These are phyloP conservation scores for Beauveria australis DNA, from an alignment of 2,329 filamentous ascomycete species.

Conservation along the genomic window DNA sequence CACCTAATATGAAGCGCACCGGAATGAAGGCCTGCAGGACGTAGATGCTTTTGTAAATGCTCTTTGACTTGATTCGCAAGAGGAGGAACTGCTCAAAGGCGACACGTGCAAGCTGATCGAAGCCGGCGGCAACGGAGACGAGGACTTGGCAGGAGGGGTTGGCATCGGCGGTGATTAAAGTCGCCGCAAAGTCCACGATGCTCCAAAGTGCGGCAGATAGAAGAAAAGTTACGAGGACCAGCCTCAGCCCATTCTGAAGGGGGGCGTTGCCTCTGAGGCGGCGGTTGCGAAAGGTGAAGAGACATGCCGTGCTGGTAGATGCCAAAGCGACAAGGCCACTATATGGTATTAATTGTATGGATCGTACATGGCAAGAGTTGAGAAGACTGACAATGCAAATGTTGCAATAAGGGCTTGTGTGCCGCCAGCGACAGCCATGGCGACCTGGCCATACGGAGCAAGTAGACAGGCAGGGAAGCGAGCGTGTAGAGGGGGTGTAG, in stretches of 20 bases:
- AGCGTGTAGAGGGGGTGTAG: conserved; percentile 22
- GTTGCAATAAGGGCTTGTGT: conserved; percentile 43
- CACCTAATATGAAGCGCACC: conserved; percentile 43
- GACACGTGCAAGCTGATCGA: conserved; percentile 49
- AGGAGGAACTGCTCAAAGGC: conserved; percentile 46
- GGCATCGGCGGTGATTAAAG: conserved; percentile 29
- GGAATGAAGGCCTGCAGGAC: conserved; percentile 39
- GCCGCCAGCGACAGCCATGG: conserved; percentile 38
- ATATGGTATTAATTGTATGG: not conserved
- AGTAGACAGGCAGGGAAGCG: conserved; percentile 8
- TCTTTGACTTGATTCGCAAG: conserved; percentile 38
- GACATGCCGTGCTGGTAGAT: conserved; percentile 37
- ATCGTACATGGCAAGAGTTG: not conserved
- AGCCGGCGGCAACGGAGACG: conserved; percentile 42
- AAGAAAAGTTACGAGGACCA: conserved; percentile 52
- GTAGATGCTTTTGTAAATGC: conserved; percentile 28
- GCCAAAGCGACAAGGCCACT: conserved; percentile 48
- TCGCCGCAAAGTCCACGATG: conserved; percentile 41
- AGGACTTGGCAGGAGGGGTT: conserved; percentile 39
- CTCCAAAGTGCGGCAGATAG: conserved; percentile 45
- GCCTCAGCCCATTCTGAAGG: conserved; percentile 52
- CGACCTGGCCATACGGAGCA: conserved; percentile 13
- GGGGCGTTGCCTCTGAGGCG: conserved; percentile 29
- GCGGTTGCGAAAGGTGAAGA: conserved; percentile 37
- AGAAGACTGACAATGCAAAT: conserved; percentile 43